Evolutionary conservation across 2,329 filamentous ascomycete genomes (phyloP).

Genomic region (Colletotrichum tropicale): DNA sequence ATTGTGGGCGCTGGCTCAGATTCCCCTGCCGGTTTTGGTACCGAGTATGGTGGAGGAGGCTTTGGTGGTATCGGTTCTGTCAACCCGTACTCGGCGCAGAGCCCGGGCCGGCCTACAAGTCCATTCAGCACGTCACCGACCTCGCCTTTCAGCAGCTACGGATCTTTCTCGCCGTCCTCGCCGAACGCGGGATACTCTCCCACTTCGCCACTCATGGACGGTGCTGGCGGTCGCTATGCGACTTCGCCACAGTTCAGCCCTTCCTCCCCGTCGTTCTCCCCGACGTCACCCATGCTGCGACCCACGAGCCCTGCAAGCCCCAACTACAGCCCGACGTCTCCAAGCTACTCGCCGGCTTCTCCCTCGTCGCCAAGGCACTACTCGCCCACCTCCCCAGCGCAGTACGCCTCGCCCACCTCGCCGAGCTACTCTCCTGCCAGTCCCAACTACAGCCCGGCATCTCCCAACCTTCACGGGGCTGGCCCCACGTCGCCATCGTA

Average conservation of each 20-base stretch:
- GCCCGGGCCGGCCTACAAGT: conserved; percentile 68
- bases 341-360: conserved; percentile 68
- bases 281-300: conserved; percentile 63
- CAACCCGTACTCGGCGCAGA: conserved; percentile 72
- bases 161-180: conserved; percentile 78
- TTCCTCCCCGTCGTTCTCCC: conserved; percentile 67
- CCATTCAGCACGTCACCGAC: conserved; percentile 77
- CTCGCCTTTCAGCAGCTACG: conserved; percentile 63
- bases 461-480: conserved; percentile 54
- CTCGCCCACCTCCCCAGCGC: conserved; percentile 73
- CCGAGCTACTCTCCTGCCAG: conserved; percentile 75
- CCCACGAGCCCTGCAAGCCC: conserved; percentile 61
- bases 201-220: conserved; percentile 70
- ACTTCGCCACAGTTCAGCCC: conserved; percentile 68
- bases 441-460: conserved; percentile 75
- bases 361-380: conserved; percentile 62
- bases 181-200: conserved; percentile 78
- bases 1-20: conserved; percentile 79
- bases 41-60: conserved; percentile 57
- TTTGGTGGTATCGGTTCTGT: conserved; percentile 53
- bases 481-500: conserved; percentile 63
- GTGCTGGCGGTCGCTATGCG: conserved; percentile 56
- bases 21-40: conserved; percentile 67
- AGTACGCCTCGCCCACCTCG: conserved; percentile 77
- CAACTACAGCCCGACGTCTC: conserved; percentile 69